Conservation (phyloP, 768 basidiomycete genomes). For the Chalciporus sphaerocephalus region DNA sequence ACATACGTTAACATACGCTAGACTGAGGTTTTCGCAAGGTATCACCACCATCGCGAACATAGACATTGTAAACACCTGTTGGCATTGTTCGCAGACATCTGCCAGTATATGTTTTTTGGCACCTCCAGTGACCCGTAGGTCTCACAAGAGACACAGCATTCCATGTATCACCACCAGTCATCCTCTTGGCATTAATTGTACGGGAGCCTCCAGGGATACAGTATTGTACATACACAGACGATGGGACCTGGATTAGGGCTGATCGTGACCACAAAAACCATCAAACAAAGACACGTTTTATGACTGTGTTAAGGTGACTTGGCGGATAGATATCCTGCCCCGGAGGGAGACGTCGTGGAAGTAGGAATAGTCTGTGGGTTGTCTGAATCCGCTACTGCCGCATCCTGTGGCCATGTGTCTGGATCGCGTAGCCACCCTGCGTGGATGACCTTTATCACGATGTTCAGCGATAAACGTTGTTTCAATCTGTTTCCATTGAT, state of each 20-base stretch:
- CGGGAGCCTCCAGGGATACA: background rate
- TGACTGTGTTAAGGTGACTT: conserved; percentile 3
- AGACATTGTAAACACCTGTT: conserved; percentile 15
- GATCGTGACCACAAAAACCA: background rate
- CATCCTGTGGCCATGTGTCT: conserved; percentile 67
- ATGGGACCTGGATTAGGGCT: background rate
- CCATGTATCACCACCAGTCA: conserved; percentile 10
- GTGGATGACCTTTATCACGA: conserved; percentile 67
- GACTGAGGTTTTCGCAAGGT: conserved; percentile 46
- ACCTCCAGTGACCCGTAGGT: conserved; percentile 8
- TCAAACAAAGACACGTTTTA: background rate
- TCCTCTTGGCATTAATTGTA: background rate
- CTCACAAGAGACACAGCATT: conserved; percentile 1
- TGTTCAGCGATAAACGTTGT: conserved; percentile 53
- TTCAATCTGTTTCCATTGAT: conserved; percentile 55
- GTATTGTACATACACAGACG: conserved; percentile 5
- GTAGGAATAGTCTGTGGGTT: conserved; percentile 32
- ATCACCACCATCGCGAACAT: conserved; percentile 75
- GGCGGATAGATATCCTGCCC: background rate
- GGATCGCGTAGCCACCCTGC: conserved; percentile 70
- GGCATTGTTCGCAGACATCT: conserved; percentile 11
- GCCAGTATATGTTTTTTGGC: conserved; percentile 35
- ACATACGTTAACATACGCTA: background rate
- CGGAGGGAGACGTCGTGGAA: background rate
- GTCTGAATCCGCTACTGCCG: conserved; percentile 59